These are phyloP conservation scores for Rhizopus microsporus DNA, from an alignment of 371 early-diverging fungal genomes.

Conservation along the genomic window DNA sequence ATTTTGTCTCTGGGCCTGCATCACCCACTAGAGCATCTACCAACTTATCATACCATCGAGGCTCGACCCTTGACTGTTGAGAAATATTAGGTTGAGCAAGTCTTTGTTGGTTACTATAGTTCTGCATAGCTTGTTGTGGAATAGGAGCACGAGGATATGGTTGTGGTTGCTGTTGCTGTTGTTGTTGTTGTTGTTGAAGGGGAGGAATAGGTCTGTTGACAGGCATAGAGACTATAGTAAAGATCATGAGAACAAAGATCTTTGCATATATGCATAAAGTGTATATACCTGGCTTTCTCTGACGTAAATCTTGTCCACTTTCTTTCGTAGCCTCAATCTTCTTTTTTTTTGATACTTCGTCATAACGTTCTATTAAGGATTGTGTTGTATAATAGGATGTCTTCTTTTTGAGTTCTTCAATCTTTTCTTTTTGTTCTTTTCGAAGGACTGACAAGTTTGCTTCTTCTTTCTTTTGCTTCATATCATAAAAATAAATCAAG, in stretches of 20 bases:
- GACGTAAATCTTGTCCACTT: conserved; percentile 15
- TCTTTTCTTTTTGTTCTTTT: conserved; percentile 62
- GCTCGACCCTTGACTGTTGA: conserved; percentile 22
- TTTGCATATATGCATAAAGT: not conserved
- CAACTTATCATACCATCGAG: conserved; percentile 79
- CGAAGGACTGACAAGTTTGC: conserved; percentile 50
- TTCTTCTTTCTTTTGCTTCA: conserved; percentile 65
- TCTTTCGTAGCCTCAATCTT: conserved; percentile 18
- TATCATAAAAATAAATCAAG: conserved; percentile 58
- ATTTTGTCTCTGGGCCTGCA: conserved; percentile 78
- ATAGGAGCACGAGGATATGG: not conserved
- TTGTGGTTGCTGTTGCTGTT: conserved; percentile 15
- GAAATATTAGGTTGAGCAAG: not conserved
- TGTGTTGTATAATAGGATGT: conserved; percentile 87
- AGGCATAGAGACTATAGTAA: conserved; percentile 16
- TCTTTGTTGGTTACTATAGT: conserved; percentile 11
- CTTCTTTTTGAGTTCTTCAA: conserved; percentile 91
- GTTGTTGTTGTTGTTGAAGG: conserved; percentile 12
- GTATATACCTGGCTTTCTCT: conserved; percentile 14
- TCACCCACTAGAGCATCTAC: conserved; percentile 89
- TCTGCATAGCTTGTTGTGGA: not conserved
- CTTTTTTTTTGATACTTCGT: conserved; percentile 35
- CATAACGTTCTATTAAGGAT: conserved; percentile 89
- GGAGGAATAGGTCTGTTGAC: conserved; percentile 5
- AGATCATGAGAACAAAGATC: conserved; percentile 3